Conservation (phyloP, 192 early-diverging fungal species). For the Coemansia brasiliensis region DNA sequence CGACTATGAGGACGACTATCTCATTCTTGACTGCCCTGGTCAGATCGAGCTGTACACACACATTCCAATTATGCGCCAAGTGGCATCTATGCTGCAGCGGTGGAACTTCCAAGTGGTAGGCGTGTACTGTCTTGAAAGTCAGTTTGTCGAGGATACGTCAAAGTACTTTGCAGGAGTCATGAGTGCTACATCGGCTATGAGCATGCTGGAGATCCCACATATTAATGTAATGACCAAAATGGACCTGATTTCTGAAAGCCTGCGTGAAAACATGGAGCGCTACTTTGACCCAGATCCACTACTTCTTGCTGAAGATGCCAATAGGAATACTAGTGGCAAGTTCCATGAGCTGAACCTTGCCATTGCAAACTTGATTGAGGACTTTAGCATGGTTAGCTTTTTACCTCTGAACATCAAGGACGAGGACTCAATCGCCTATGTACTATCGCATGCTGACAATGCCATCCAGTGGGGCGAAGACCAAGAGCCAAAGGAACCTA, state of each 20-base stretch:
- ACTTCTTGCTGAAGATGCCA: conserved; percentile 81
- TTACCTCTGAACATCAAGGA: conserved; percentile 91
- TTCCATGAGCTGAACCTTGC: conserved; percentile 88
- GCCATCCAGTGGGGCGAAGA: conserved; percentile 98
- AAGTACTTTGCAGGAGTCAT: conserved; percentile 98
- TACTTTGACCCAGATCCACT: conserved; percentile 91
- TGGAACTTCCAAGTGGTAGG: conserved; percentile 86
- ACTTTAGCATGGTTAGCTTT: conserved; percentile 97
- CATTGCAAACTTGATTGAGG: conserved; percentile 88
- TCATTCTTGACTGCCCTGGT: conserved; percentile 96
- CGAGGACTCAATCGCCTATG: conserved; percentile 86
- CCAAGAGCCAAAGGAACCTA: conserved; percentile 87
- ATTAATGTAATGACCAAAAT: conserved; percentile 98
- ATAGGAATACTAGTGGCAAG: conserved; percentile 65
- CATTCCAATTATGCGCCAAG: conserved; percentile 87
- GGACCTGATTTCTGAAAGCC: conserved; percentile 76
- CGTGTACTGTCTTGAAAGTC: conserved; percentile 89
- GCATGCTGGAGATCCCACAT: conserved; percentile 96
- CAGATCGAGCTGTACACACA: conserved; percentile 99
- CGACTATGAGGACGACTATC: conserved; percentile 91
- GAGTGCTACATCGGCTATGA: conserved; percentile 94
- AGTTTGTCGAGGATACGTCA: conserved; percentile 93
- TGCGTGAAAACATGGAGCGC: conserved; percentile 66
- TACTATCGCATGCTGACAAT: conserved; percentile 89
- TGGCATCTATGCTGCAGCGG: conserved; percentile 69